Base-by-base conservation (phyloP, 2,329 filamentous ascomycete species). In the Alternaria burnsii region DNA sequence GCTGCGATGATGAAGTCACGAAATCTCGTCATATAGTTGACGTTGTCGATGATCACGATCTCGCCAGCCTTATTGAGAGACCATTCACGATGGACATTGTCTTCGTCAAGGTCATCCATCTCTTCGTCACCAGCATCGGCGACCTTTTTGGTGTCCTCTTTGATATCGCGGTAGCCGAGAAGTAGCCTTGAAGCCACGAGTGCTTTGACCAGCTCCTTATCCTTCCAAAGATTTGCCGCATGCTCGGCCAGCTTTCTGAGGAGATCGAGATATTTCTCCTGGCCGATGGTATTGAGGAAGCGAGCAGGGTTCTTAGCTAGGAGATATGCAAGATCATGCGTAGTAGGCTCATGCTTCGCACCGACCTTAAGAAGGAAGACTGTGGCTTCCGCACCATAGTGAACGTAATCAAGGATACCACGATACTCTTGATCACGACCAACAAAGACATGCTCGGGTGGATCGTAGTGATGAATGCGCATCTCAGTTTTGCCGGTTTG, bases 341-440 rank as follows among this genome's bases (percentile, higher is more conserved):
- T 95, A 3, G 91, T 96, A 4, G 95, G 95, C 77, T 99, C 94
- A 64, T 88, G 89, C 78, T 97, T 97, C 3, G 93, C 94, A 10
- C 95, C 95, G 66, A 94, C 92, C 63, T 92, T 91, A 69, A 93
- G 87, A 18, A 99, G 81, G 72, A 99, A 99, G 0, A 91, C 84
- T 71, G 98, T 98, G 2, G 92, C 94, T 74, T 94, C 89, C 34
- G 85, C 82, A 0, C 94, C 93, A 80, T 97, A 99, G 75, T 98
- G 92, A 14, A 98, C 94, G 78, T 97, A 99, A 75, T 98, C 93
- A 68, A 99, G 97, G 32, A 99, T 96, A 32, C 97, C 91, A 11
- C 88, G 91, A 71, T 96, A 99, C 67, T 89, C 85, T 56, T 87
- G 82, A 53, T 85, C 83, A 34, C 86, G 83, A 9, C 95, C 95